A percentile compares a stretch with the other conserved stretches of the same genome.
These are phyloP conservation scores for Aureobasidium pullulans DNA, from an alignment of 2,329 filamentous ascomycete species.

Conservation along the genomic window DNA sequence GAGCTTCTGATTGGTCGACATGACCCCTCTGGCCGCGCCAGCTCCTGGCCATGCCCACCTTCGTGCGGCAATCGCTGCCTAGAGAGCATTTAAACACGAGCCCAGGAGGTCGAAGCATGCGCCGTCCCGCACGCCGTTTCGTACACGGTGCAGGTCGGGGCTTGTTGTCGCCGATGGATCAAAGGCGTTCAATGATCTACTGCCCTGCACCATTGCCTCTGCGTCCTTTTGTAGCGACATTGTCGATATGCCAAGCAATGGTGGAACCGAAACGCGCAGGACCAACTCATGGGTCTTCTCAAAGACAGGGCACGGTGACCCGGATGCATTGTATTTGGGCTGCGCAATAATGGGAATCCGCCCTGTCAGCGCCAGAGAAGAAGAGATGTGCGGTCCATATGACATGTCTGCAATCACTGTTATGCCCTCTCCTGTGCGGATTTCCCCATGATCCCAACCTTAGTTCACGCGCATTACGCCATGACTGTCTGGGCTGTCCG, in stretches of 20 bases:
- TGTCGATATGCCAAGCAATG: constrained; percentile 8
- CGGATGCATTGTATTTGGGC: constrained; percentile 1
- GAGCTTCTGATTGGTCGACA: background rate
- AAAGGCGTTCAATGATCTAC: constrained; percentile 9
- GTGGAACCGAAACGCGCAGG: constrained; percentile 4
- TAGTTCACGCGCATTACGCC: constrained; percentile 12
- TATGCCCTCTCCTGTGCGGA: constrained; percentile 3
- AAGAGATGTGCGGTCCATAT: constrained; percentile 10
- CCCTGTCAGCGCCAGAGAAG: constrained; percentile 9
- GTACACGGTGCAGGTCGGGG: background rate
- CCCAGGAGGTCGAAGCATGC: background rate
- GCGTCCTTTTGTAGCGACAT: constrained; percentile 2
- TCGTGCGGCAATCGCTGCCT: constrained; percentile 5
- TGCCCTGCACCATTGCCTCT: background rate
- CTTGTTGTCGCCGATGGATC: background rate
- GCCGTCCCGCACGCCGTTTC: background rate
- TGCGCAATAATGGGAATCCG: background rate
- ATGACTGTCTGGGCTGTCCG: constrained; percentile 12
- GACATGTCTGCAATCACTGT: constrained; percentile 10
- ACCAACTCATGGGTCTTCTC: constrained; percentile 5
- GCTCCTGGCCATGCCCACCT: constrained; percentile 2
- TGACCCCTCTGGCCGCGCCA: constrained; percentile 2
- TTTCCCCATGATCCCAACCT: constrained; percentile 10
- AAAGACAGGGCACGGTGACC: background rate
- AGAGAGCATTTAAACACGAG: constrained; percentile 7